A percentile compares a stretch with the other conserved stretches of the same genome.
Conservation (phyloP, 2,329 filamentous ascomycete genomes). For the Aureobasidium melanogenum region DNA sequence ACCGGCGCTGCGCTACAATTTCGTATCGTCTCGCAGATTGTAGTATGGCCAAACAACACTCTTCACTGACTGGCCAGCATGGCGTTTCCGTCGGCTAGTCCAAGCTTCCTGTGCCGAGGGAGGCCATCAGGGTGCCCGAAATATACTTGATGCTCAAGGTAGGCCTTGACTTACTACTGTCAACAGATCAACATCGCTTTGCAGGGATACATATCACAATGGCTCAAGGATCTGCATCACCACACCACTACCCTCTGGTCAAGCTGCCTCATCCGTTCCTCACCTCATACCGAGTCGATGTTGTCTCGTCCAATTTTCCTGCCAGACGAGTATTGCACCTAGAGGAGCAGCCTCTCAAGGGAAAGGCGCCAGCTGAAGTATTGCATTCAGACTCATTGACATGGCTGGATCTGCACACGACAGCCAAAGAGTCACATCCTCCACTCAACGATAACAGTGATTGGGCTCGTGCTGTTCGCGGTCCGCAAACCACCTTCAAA, state of each 20-base stretch:
- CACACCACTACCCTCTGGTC: conserved; percentile 20
- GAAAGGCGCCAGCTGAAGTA: conserved; percentile 27
- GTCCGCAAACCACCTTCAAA: conserved; percentile 33
- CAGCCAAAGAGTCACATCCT: conserved; percentile 19
- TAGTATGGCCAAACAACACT: background rate
- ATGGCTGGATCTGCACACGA: conserved; percentile 29
- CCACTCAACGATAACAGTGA: conserved; percentile 24
- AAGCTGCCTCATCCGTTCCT: conserved; percentile 41
- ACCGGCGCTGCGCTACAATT: background rate
- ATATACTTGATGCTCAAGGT: background rate
- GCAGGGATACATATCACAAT: background rate
- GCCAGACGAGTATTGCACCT: conserved; percentile 26
- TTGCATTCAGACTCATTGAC: conserved; percentile 31
- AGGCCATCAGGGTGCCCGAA: conserved; percentile 1
- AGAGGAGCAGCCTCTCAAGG: conserved; percentile 26
- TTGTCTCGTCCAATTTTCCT: conserved; percentile 22
- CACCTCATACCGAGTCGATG: conserved; percentile 33
- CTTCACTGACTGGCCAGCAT: background rate
- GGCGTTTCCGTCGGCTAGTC: background rate
- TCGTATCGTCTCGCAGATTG: background rate
- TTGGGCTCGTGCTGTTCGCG: conserved; percentile 38
- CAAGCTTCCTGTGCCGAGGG: background rate
- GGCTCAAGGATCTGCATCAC: background rate
- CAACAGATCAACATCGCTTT: background rate
- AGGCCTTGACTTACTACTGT: background rate